phyloP scores from a whole-genome alignment of 345 rosid species.

The Eucalyptus tenuipes region DNA sequence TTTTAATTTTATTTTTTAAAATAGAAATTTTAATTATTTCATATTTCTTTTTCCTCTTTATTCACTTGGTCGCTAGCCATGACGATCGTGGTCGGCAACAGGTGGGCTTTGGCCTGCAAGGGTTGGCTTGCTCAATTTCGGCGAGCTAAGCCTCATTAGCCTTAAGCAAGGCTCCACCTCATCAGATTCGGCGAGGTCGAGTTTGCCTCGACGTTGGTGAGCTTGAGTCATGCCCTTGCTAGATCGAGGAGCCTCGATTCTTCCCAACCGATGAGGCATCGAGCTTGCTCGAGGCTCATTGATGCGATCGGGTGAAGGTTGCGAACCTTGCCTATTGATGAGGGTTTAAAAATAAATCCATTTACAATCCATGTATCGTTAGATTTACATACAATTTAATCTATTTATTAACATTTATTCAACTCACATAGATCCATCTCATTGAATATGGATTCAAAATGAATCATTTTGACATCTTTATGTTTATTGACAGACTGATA shows the following conservation, averaged over 20 bases:
- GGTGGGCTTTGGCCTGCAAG: not conserved
- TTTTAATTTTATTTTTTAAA: too few relatives aligned
- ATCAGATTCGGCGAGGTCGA: fast-evolving
- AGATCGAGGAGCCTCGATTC: fast-evolving
- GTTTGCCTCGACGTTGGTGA: fast-evolving
- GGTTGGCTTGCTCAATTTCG: not conserved
- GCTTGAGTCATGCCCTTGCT: not conserved
- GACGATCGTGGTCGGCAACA: fast-evolving
- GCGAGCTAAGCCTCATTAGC: not conserved
- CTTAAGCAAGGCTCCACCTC: not conserved
- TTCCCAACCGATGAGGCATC: not conserved
- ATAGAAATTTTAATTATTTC: too few relatives aligned
- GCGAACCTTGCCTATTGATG: fast-evolving
- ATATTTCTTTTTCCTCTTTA: not conserved
- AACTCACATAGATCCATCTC: too few relatives aligned
- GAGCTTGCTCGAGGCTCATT: too few relatives aligned
- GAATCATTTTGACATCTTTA: too few relatives aligned
- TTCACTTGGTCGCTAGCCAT: fast-evolving
- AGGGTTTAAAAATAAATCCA: not conserved
- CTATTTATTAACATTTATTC: too few relatives aligned
- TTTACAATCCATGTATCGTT: too few relatives aligned
- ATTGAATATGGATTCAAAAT: too few relatives aligned
- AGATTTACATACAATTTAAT: too few relatives aligned
- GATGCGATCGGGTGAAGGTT: fast-evolving
- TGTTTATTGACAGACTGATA: not conserved